Evolutionary conservation across 2,329 filamentous ascomycete genomes (phyloP).

Genomic region (Ceratocystis harringtonii): DNA sequence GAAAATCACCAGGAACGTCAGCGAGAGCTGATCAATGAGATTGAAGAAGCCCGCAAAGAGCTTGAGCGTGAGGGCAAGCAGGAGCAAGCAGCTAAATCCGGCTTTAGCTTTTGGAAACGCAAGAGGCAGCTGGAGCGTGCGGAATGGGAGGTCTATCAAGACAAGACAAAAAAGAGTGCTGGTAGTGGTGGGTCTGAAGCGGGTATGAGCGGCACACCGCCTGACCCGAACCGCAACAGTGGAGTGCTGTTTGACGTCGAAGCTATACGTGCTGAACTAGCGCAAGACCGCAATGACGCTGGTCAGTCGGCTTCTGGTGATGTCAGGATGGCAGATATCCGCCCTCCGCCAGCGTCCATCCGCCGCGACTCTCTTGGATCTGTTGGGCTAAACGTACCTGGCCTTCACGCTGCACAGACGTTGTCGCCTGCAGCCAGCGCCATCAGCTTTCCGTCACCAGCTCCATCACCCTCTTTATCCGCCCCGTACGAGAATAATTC

Average conservation of each 20-base stretch:
- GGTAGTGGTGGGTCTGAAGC: slow-evolving; percentile 20
- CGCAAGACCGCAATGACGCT: slow-evolving; percentile 58
- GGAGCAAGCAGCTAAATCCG: slow-evolving; percentile 34
- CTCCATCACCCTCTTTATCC: slow-evolving; percentile 4
- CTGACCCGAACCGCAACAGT: slow-evolving; percentile 30
- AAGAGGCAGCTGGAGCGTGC: slow-evolving; percentile 71
- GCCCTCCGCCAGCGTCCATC: slow-evolving; percentile 13
- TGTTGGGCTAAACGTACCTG: not conserved
- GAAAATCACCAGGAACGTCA: slow-evolving; percentile 81
- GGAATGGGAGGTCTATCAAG: slow-evolving; percentile 89
- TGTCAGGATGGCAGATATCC: slow-evolving; percentile 7
- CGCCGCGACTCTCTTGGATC: slow-evolving; percentile 9
- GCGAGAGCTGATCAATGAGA: slow-evolving; percentile 86
- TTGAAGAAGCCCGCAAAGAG: slow-evolving; percentile 81
- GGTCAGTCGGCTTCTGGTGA: not conserved
- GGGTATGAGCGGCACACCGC: slow-evolving; percentile 28
- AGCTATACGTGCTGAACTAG: slow-evolving; percentile 75
- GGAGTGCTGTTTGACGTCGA: slow-evolving; percentile 87
- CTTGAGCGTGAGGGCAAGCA: slow-evolving; percentile 61
- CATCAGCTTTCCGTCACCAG: not conserved
- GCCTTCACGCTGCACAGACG: not conserved
- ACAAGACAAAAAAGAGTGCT: slow-evolving; percentile 32
- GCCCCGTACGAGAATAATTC: slow-evolving; percentile 8
- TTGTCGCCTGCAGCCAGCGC: slow-evolving; percentile 11
- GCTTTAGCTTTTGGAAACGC: slow-evolving; percentile 65